Evolutionary conservation across 208 protist species (phyloP).

Genomic region (Crithidia thermophila): DNA sequence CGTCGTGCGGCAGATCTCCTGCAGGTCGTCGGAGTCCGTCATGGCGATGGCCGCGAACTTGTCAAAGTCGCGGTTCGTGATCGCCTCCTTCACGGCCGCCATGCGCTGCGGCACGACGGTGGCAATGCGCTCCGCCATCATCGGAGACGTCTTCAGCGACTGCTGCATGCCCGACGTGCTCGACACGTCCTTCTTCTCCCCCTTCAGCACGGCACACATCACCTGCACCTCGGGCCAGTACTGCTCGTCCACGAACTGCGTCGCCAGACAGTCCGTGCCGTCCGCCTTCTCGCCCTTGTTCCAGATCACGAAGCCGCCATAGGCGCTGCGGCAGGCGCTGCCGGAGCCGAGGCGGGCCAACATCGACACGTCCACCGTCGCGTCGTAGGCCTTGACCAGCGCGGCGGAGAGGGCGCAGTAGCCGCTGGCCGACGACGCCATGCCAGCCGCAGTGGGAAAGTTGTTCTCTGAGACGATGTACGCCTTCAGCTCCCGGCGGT

Average conservation of each 20-base stretch:
- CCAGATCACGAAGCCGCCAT: constrained; percentile 99
- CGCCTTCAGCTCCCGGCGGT: constrained; percentile 63
- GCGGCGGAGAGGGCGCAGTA: constrained; percentile 95
- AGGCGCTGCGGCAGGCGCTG: constrained; percentile 97
- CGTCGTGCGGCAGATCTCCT: constrained; percentile 97
- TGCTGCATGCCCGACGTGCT: constrained; percentile 98
- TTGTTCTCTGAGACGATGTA: constrained; percentile 98
- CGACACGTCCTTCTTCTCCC: constrained; percentile 95
- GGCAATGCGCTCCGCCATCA: constrained; percentile 89
- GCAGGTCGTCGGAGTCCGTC: constrained; percentile 98
- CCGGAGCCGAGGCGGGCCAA: constrained; percentile 94
- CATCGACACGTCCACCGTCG: constrained; percentile 84
- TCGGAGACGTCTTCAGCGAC: constrained; percentile 90
- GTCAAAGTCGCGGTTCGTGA: constrained; percentile 93
- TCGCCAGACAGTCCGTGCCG: constrained; percentile 91
- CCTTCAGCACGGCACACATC: constrained; percentile 91
- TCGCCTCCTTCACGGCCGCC: constrained; percentile 91
- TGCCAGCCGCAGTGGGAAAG: constrained; percentile 99
- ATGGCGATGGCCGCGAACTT: constrained; percentile 94
- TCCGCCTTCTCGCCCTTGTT: constrained; percentile 88
- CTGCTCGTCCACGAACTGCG: constrained; percentile 86
- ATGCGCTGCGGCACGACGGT: constrained; percentile 93
- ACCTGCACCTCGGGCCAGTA: constrained; percentile 96
- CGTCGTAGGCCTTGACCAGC: constrained; percentile 68
- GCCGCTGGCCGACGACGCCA: constrained; percentile 98